Conservation (phyloP, 2,329 filamentous ascomycete species). For the Delphinella strobiligena region DNA sequence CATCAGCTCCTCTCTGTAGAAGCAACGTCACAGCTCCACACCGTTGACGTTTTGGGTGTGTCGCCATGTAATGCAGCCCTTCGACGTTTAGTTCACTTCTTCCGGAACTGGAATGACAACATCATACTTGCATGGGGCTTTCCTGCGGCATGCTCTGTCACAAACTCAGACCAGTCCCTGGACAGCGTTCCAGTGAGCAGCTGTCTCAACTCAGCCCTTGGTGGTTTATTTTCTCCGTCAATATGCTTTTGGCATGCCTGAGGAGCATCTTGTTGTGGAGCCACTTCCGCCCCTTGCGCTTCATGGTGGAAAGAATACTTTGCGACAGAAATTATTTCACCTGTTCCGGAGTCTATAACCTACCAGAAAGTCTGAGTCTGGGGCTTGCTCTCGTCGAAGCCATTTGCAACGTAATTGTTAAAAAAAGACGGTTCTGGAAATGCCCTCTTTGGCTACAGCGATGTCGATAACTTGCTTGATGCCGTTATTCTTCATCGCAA, state of each 20-base stretch:
- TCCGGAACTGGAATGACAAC: neutral
- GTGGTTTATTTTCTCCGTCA: conserved; percentile 1
- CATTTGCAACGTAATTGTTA: too few species aligned
- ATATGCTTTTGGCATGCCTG: neutral
- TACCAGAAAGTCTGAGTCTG: conserved; percentile 11
- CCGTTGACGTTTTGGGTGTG: conserved; percentile 26
- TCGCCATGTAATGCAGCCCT: conserved; percentile 19
- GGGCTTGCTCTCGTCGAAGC: too few species aligned
- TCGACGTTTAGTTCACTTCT: neutral
- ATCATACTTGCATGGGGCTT: conserved; percentile 13
- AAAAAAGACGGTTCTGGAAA: neutral
- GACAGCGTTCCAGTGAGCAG: conserved; percentile 3
- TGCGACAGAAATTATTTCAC: conserved; percentile 19
- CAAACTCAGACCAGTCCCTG: conserved; percentile 10
- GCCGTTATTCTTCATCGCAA: conserved; percentile 12
- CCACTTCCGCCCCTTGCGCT: neutral
- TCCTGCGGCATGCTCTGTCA: conserved; percentile 8
- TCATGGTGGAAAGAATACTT: conserved; percentile 13
- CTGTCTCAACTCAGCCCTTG: neutral
- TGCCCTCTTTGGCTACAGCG: neutral
- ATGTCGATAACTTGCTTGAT: conserved; percentile 12
- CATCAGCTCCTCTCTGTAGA: conserved; percentile 24
- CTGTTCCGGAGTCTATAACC: conserved; percentile 16
- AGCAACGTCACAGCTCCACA: conserved; percentile 28
- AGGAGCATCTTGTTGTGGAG: conserved; percentile 1